Percentiles rank a stretch among this genome's conserved stretches.
Conservation (phyloP, 2,329 filamentous ascomycete species). For the Venturia oleaginea region DNA sequence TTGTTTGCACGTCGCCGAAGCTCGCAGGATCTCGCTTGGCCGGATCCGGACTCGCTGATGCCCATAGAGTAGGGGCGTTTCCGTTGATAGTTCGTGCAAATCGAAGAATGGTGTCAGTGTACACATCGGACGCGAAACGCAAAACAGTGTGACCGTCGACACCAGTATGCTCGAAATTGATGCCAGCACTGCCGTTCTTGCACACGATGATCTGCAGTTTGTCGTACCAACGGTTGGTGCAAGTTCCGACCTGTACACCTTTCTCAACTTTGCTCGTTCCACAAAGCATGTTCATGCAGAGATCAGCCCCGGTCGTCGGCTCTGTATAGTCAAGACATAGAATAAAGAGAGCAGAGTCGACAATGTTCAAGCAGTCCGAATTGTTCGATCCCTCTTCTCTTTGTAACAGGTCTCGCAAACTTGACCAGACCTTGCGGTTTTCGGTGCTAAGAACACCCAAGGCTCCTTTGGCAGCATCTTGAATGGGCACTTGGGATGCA, state of each 20-base stretch:
- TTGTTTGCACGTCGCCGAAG: conserved; percentile 88
- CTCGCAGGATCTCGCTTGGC: conserved; percentile 83
- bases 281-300: conserved; percentile 99
- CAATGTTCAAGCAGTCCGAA: conserved; percentile 87
- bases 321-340: conserved; percentile 90
- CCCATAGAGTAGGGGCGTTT: conserved; percentile 83
- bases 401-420: conserved; percentile 77
- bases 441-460: conserved; percentile 91
- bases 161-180: conserved; percentile 98
- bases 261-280: conserved; percentile 85
- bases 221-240: conserved; percentile 98
- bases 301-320: conserved; percentile 65
- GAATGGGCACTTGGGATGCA: conserved; percentile 78
- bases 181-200: conserved; percentile 95
- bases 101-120: conserved; percentile 93
- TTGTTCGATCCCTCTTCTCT: conserved; percentile 86
- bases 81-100: conserved; percentile 95
- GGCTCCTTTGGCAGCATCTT: conserved; percentile 90
- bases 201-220: conserved; percentile 98
- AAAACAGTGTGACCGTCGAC: conserved; percentile 96
- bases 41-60: conserved; percentile 81
- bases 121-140: conserved; percentile 90
- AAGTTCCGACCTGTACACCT: conserved; percentile 93
- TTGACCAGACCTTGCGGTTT: conserved; percentile 93
- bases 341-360: conserved; percentile 88